Base-by-base conservation (phyloP, 495 filamentous ascomycete genomes). In the Lasiosphaeria ovina region DNA sequence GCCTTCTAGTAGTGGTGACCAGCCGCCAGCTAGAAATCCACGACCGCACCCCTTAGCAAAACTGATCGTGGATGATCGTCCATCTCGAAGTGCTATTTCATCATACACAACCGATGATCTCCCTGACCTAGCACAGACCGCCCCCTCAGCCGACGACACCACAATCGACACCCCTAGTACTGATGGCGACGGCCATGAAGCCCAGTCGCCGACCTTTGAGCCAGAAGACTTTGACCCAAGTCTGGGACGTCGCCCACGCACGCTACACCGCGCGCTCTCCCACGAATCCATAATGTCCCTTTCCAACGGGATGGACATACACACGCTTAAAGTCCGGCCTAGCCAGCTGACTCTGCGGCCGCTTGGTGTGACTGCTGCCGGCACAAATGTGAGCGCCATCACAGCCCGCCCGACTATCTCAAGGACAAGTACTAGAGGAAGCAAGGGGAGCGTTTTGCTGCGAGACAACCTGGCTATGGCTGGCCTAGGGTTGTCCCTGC, bases 261-360 rank as follows among this genome's bases (percentile, higher is more conserved):
- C 36, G 42, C 62, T 79, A 12, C 77, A 74, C 3, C 77, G 80
- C 4, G 64, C 74, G 1, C 47, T 76, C 9, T 83, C 81, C 1
- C 80, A 83, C 51, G 81, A 84, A 63, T 83, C 81, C 42, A 79
- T 84, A 59, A 74, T 83, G 59, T 83, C 81, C 0, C 70, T 83
- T 1, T 75, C 79, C 8, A 81, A 81, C 49, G 77, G 77, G 0
- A 73, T 83, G 54, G 81, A 83, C 64, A 83, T 83, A 16, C 82
- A 83, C 64, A 83, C 81, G 0, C 72, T 84, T 24, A 77, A 77
- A 58, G 75, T 72, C 0, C 69, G 81, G 3, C 81, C 82, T 9
- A 81, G 79, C 32, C 82, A 84, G 55, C 71, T 83, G 11, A 74
- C 75, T 0, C 74, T 84, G 6, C 61, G 74, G 6, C 77, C 72